Conservation (phyloP, 805 yeast genomes). For the Candida nonsorbophila region DNA sequence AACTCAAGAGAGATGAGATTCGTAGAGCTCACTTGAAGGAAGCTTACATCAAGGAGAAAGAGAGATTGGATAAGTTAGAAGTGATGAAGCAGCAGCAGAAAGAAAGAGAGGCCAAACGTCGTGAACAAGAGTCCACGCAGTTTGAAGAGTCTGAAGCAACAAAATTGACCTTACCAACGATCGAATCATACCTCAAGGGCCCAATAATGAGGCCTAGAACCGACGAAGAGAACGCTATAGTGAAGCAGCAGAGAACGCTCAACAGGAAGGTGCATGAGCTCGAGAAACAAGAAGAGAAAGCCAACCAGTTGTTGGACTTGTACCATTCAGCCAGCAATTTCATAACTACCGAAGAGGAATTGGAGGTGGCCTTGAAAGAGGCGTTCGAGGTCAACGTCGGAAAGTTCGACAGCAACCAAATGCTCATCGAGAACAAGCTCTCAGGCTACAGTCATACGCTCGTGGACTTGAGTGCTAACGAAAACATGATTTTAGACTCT, state of each 20-base stretch:
- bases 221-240: constrained; percentile 54
- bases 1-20: constrained; percentile 50
- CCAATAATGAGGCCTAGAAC: constrained; percentile 73
- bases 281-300: constrained; percentile 45
- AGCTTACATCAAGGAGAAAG: constrained; percentile 52
- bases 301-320: constrained; percentile 57
- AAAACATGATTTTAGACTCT: constrained; percentile 28
- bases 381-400: constrained; percentile 44
- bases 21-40: constrained; percentile 69
- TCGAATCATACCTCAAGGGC: constrained; percentile 60
- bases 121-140: constrained; percentile 15
- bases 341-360: constrained; percentile 67
- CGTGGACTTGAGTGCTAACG: constrained; percentile 23
- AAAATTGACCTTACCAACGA: constrained; percentile 71
- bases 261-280: constrained; percentile 59
- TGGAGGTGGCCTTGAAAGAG: constrained; percentile 50
- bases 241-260: constrained; percentile 56
- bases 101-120: constrained; percentile 22
- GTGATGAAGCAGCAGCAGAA: constrained; percentile 19
- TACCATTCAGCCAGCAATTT: constrained; percentile 67
- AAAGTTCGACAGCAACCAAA: constrained; percentile 28
- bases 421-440: constrained; percentile 31
- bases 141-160: constrained; percentile 48
- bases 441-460: constrained; percentile 23
- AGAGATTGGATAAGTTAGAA: constrained; percentile 37